Percentiles rank a stretch among this genome's conserved stretches.
Evolutionary conservation across 2,329 filamentous ascomycete species (phyloP).

Genomic region (Microdochium bolleyi): DNA sequence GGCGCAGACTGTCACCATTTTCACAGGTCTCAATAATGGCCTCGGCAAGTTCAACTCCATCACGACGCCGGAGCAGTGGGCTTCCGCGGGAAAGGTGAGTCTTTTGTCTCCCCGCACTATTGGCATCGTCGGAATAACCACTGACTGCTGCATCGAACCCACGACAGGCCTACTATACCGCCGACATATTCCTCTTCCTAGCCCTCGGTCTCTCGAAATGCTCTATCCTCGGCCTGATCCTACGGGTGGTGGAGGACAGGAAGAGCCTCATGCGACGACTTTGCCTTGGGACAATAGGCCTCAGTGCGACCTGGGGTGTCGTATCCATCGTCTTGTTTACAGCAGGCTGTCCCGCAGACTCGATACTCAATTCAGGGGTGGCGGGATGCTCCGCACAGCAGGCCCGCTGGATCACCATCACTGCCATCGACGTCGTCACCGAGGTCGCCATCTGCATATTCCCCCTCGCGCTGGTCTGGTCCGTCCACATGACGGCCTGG

Average conservation of each 20-base stretch:
- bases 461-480: conserved; percentile 6
- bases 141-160: not conserved
- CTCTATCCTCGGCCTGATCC: conserved; percentile 8
- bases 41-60: conserved; percentile 8
- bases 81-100: conserved; percentile 4
- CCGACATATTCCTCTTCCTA: conserved; percentile 4
- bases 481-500: conserved; percentile 8
- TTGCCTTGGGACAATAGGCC: conserved; percentile 4
- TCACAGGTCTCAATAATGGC: conserved; percentile 4
- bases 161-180: conserved; percentile 2
- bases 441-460: conserved; percentile 9
- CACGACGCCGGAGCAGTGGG: conserved; percentile 4
- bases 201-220: conserved; percentile 8
- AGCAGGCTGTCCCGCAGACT: not conserved
- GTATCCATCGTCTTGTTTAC: conserved; percentile 3
- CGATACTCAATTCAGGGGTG: not conserved
- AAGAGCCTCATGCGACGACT: conserved; percentile 4
- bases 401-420: conserved; percentile 1
- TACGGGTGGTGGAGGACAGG: conserved; percentile 8
- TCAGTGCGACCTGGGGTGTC: conserved; percentile 6
- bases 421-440: conserved; percentile 4
- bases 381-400: not conserved
- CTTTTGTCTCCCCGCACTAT: not conserved
- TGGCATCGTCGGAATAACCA: not conserved
- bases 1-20: conserved; percentile 5